Percentiles rank a stretch among this genome's conserved stretches.
Conservation (phyloP, 208 protist genomes). For the Trypanosoma lewisi region DNA sequence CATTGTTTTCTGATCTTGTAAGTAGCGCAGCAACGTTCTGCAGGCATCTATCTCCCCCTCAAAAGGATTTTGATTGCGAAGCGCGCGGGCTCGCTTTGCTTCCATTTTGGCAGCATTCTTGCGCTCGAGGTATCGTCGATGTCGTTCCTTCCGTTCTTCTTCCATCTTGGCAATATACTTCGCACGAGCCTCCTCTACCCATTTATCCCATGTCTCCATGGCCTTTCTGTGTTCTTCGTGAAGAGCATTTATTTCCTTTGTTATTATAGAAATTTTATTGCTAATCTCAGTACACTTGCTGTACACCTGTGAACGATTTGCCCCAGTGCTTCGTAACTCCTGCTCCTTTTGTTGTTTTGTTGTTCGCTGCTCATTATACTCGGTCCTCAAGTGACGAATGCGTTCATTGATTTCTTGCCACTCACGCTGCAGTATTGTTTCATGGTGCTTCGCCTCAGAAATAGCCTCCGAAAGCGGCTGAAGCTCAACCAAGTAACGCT, state of each 20-base stretch:
- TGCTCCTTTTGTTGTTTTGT: slow-evolving; percentile 53
- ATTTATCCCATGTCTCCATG: slow-evolving; percentile 54
- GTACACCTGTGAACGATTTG: slow-evolving; percentile 45
- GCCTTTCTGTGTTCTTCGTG: slow-evolving; percentile 39
- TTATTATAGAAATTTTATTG: slow-evolving; percentile 34
- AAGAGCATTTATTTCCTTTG: slow-evolving; percentile 50
- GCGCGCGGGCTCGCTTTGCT: slow-evolving; percentile 49
- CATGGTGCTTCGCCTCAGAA: slow-evolving; percentile 52
- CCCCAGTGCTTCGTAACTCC: slow-evolving; percentile 35
- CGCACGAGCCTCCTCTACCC: slow-evolving; percentile 53
- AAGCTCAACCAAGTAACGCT: slow-evolving; percentile 56
- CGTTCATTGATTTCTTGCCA: slow-evolving; percentile 75
- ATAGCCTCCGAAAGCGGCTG: slow-evolving; percentile 70
- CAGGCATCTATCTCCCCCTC: slow-evolving; percentile 60
- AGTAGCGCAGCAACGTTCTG: slow-evolving; percentile 50
- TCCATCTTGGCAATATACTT: slow-evolving; percentile 64
- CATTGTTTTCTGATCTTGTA: slow-evolving; percentile 68
- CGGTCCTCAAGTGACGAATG: slow-evolving; percentile 56
- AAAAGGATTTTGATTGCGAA: slow-evolving; percentile 61
- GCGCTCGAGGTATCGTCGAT: slow-evolving; percentile 41
- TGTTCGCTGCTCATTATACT: slow-evolving; percentile 40
- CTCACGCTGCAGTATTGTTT: slow-evolving; percentile 70
- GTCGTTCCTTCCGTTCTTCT: slow-evolving; percentile 53
- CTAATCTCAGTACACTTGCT: slow-evolving; percentile 56
- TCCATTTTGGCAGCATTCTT: slow-evolving; percentile 57